Evolutionary conservation across 2,329 filamentous ascomycete species (phyloP).

Genomic region (Pseudonectria buxi): DNA sequence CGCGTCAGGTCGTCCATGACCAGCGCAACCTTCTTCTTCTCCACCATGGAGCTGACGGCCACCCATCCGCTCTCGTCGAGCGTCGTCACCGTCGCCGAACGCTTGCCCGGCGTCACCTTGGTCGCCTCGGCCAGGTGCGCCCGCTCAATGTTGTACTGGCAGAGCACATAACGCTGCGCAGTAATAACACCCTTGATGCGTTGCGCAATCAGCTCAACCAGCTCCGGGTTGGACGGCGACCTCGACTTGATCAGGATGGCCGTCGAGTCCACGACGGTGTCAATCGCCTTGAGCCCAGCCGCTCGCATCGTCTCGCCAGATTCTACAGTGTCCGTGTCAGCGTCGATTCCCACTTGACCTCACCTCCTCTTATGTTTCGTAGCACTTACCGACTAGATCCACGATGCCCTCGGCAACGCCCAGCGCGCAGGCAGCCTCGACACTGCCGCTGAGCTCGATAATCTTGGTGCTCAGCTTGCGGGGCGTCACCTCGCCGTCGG

Average conservation of each 20-base stretch:
- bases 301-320: constrained; percentile 98
- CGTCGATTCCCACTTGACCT: background rate
- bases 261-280: constrained; percentile 82
- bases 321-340: constrained; percentile 47
- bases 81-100: constrained; percentile 84
- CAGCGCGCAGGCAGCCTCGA: constrained; percentile 91
- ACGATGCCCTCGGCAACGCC: constrained; percentile 96
- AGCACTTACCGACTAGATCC: constrained; percentile 78
- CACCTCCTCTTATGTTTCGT: background rate
- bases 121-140: constrained; percentile 58
- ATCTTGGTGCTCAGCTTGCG: constrained; percentile 73
- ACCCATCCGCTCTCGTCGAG: constrained; percentile 89
- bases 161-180: constrained; percentile 87
- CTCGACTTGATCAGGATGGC: constrained; percentile 91
- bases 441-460: constrained; percentile 90
- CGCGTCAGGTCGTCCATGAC: constrained; percentile 79
- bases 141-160: constrained; percentile 90
- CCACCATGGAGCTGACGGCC: constrained; percentile 89
- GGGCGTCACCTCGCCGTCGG: constrained; percentile 26
- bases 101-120: constrained; percentile 84
- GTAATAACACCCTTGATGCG: constrained; percentile 92
- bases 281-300: constrained; percentile 86
- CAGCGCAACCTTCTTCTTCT: constrained; percentile 74
- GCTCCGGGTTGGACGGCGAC: constrained; percentile 67
- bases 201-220: constrained; percentile 77